Base-by-base conservation (phyloP, 2,329 filamentous ascomycete species). In the Colletotrichum acutatum region DNA sequence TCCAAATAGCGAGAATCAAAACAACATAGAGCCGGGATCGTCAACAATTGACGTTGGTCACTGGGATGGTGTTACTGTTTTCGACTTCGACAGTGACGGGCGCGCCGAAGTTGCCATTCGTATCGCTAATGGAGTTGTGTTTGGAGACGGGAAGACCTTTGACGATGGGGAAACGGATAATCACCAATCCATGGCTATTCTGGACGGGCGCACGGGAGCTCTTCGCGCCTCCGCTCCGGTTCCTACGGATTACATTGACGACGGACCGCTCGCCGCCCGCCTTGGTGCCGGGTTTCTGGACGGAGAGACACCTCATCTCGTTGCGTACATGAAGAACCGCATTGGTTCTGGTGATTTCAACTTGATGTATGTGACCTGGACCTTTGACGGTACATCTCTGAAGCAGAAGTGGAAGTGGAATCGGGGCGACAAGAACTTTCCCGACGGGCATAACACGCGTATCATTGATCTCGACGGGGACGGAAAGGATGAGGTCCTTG, bases 21-120 rank as follows among this genome's bases (percentile, higher is more conserved):
- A 76, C 28, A 78, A 75, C 11, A 78, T 78, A 26, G 69, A 66
- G 0, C 76, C 76, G 0, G 75, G 76, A 1, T 70, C 76, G 3
- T 68, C 76, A 2, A 57, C 76, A 5, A 71, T 75, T 26, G 61
- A 77, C 11, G 68, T 78, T 1, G 76, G 76, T 0, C 74, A 78
- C 57, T 77, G 75, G 75, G 76, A 78, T 22, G 75, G 76, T 1
- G 75, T 74, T 7, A 78, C 76, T 12, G 76, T 78, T 4, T 78
- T 75, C 16, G 76, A 78, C 53, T 76, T 78, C 58, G 74, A 78
- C 59, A 77, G 72, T 11, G 75, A 78, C 8, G 75, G 76, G 3
- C 58, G 56, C 1, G 75, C 77, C 19, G 76, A 78, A 26, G 76
- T 78, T 9, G 76, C 76, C 0, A 56, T 78, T 7, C 74, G 76